A percentile compares a stretch with the other conserved stretches of the same genome.
Evolutionary conservation across 352 stramenopile species (phyloP).

Genomic region (Pythium sp.): DNA sequence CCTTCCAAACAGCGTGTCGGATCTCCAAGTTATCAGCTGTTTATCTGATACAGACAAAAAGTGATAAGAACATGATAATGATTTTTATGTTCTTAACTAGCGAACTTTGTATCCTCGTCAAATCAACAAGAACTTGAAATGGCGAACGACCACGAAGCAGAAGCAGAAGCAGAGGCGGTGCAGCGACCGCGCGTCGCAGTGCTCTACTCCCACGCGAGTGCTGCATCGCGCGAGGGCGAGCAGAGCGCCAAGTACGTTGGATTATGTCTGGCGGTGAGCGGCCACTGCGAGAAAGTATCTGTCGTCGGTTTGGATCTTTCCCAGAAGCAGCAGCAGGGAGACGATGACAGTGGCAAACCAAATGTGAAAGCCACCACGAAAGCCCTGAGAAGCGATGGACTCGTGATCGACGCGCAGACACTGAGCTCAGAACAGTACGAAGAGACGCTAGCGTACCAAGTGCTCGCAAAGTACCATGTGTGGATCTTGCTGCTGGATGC

Average conservation of each 20-base stretch:
- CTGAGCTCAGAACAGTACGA: slow-evolving; percentile 32
- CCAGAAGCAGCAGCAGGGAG: neutral
- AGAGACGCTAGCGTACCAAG: slow-evolving; percentile 33
- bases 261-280: slow-evolving; percentile 48
- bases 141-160: neutral
- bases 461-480: slow-evolving; percentile 48
- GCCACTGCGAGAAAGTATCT: slow-evolving; percentile 43
- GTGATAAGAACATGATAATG: neutral
- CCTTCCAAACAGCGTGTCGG: slow-evolving; percentile 16
- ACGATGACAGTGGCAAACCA: no score
- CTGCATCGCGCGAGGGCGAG: slow-evolving; percentile 48
- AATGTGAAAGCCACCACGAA: neutral
- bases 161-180: no score
- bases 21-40: neutral
- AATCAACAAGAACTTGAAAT: neutral
- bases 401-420: slow-evolving; percentile 31
- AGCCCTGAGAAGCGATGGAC: slow-evolving; percentile 49
- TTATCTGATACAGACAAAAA: neutral
- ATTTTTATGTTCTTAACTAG: neutral
- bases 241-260: slow-evolving; percentile 62
- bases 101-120: neutral
- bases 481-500: slow-evolving; percentile 65
- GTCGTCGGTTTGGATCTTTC: slow-evolving; percentile 28
- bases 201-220: slow-evolving; percentile 52
- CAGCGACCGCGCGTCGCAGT: slow-evolving; percentile 43